Evolutionary conservation across 1,284 basidiomycete species (phyloP).

Genomic region (Cryptococcus depauperatus): DNA sequence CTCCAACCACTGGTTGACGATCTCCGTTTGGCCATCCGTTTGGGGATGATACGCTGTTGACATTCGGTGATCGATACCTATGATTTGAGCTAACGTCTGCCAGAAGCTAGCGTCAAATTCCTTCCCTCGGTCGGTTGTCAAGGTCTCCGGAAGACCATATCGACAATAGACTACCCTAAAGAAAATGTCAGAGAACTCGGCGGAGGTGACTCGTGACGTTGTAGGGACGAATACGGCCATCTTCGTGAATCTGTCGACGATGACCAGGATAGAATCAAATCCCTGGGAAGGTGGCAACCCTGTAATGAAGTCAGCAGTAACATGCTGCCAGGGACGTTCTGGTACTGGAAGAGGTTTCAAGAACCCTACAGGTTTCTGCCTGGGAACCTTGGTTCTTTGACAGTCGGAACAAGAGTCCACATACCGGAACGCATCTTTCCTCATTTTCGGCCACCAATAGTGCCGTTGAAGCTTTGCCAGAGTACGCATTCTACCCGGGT

Average conservation of each 20-base stretch:
- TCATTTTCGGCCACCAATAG: slow-evolving; percentile 23
- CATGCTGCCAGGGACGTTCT: slow-evolving; percentile 38
- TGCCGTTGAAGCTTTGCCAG: slow-evolving; percentile 16
- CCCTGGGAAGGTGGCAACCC: background rate
- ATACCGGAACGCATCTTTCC: slow-evolving; percentile 16
- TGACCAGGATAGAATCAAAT: background rate
- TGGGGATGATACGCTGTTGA: slow-evolving; percentile 48
- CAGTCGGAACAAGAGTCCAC: slow-evolving; percentile 44
- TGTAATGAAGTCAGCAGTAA: background rate
- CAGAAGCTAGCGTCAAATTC: slow-evolving; percentile 43
- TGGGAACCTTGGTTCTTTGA: slow-evolving; percentile 40
- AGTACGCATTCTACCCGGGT: slow-evolving; percentile 46
- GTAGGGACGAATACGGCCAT: slow-evolving; percentile 46
- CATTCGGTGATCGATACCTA: slow-evolving; percentile 49
- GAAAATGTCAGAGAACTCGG: slow-evolving; percentile 14
- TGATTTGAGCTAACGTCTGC: no score
- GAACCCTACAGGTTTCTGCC: slow-evolving; percentile 33
- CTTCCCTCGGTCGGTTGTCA: slow-evolving; percentile 33
- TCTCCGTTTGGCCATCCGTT: no score
- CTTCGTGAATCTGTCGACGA: slow-evolving; percentile 3
- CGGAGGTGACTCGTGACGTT: slow-evolving; percentile 8
- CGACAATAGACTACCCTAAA: no score
- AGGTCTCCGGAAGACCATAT: slow-evolving; percentile 18
- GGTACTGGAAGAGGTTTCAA: slow-evolving; percentile 45
- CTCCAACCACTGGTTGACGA: slow-evolving; percentile 46